Percentiles rank a stretch among this genome's conserved stretches.
Conservation (phyloP, 2,329 filamentous ascomycete species). For the Monosporascus cannonballus region DNA sequence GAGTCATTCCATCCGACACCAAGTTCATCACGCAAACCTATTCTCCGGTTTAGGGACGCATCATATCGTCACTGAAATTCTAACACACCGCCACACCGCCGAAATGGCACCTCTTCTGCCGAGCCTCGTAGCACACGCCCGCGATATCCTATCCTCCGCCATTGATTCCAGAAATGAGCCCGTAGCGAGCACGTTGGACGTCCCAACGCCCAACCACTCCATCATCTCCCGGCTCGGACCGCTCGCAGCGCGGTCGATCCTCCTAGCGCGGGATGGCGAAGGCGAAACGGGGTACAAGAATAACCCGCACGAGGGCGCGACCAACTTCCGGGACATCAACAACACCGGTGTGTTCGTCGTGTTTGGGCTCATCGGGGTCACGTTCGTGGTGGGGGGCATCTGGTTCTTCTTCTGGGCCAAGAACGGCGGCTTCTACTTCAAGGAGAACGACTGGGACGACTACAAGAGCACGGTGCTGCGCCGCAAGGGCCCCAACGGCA, state of each 20-base stretch:
- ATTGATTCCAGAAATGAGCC: constrained; percentile 14
- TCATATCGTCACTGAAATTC: too few species aligned
- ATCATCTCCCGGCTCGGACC: constrained; percentile 32
- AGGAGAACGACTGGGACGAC: constrained; percentile 88
- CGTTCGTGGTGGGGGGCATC: constrained; percentile 67
- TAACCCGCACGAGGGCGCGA: constrained; percentile 41
- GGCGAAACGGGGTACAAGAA: constrained; percentile 20
- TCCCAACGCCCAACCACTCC: constrained; percentile 7
- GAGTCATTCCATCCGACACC: constrained; percentile 4
- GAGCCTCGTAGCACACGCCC: constrained; percentile 22
- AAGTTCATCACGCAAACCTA: neutral
- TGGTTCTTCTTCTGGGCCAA: constrained; percentile 99
- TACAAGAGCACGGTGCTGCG: constrained; percentile 94
- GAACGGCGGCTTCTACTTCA: constrained; percentile 89
- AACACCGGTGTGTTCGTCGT: constrained; percentile 73
- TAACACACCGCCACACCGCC: neutral
- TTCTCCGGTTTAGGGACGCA: neutral
- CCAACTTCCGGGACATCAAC: constrained; percentile 52
- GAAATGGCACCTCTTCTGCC: constrained; percentile 27
- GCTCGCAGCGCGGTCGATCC: constrained; percentile 36
- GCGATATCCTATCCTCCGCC: constrained; percentile 20
- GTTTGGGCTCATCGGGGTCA: constrained; percentile 76
- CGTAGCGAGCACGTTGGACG: constrained; percentile 21
- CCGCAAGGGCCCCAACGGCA: constrained; percentile 83
- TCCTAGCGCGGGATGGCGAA: constrained; percentile 33